phyloP scores from a whole-genome alignment of 108 stramenopile species.

The Asterionellopsis glacialis region DNA sequence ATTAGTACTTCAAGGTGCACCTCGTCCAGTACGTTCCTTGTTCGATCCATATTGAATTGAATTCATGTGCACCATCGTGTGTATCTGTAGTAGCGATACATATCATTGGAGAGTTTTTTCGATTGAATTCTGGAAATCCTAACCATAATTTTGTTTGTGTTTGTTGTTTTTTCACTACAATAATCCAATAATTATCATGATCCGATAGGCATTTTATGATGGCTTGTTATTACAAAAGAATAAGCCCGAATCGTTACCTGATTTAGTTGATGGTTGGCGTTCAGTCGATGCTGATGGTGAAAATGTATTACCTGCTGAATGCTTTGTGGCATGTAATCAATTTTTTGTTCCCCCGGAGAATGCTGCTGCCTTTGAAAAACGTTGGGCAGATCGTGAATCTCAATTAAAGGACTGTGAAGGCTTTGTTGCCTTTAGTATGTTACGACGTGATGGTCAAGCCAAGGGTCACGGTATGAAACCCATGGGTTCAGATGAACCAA shows the following conservation, averaged over 20 bases:
- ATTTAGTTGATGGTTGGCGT: slow-evolving; percentile 85
- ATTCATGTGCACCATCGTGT: no score
- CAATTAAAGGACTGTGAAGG: slow-evolving; percentile 71
- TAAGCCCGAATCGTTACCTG: slow-evolving; percentile 37
- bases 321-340: slow-evolving; percentile 81
- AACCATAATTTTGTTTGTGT: no score
- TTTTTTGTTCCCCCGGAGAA: slow-evolving; percentile 71
- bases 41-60: no score
- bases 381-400: slow-evolving; percentile 62
- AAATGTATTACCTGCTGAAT: slow-evolving; percentile 59
- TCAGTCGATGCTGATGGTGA: slow-evolving; percentile 69
- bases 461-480: slow-evolving; percentile 74
- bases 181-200: no score
- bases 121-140: no score
- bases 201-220: slow-evolving; percentile 83
- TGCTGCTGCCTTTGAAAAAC: slow-evolving; percentile 64
- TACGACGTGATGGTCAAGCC: slow-evolving; percentile 75
- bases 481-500: slow-evolving; percentile 59
- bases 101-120: no score
- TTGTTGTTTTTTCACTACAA: no score
- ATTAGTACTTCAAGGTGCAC: slow-evolving; percentile 64
- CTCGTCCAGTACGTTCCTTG: slow-evolving; percentile 40
- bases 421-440: slow-evolving; percentile 67
- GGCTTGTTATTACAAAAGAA: slow-evolving; percentile 54
- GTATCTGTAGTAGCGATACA: no score